A percentile compares a stretch with the other conserved stretches of the same genome.
Evolutionary conservation across 257 asterid genomes (phyloP).

Genomic region (Salvia hispanica): DNA sequence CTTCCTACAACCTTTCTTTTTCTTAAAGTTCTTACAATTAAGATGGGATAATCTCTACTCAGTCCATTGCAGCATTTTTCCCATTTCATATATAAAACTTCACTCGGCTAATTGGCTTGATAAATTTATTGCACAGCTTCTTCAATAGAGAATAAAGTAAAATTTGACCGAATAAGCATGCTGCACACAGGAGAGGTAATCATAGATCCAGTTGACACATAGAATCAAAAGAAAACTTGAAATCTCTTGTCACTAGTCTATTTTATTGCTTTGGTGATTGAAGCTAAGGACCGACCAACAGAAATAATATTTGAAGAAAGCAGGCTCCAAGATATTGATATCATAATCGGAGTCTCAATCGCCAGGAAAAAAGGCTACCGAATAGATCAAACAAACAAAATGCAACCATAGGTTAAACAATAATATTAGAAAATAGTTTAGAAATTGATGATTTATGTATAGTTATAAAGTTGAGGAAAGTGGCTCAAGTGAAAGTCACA

Average conservation of each 20-base stretch:
- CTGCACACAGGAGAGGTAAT: background rate
- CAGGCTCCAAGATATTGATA: background rate
- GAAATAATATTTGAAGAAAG: background rate
- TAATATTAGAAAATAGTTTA: background rate
- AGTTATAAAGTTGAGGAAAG: background rate
- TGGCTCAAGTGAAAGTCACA: background rate
- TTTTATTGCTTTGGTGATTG: background rate
- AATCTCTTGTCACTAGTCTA: constrained; percentile 3
- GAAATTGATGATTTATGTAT: background rate
- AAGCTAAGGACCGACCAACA: background rate
- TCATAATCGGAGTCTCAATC: constrained; percentile 8
- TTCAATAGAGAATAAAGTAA: background rate
- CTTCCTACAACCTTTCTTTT: background rate
- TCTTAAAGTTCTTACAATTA: background rate
- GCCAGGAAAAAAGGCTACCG: background rate
- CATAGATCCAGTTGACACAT: background rate
- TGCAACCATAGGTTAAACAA: background rate
- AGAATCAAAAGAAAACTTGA: constrained; percentile 2
- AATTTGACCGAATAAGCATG: background rate
- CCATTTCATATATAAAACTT: background rate
- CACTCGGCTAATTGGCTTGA: background rate
- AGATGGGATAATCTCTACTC: constrained; percentile 15
- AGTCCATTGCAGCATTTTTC: constrained; percentile 3
- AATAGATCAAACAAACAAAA: background rate
- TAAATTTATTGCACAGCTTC: background rate